phyloP scores from a whole-genome alignment of 1,139 yeast species.

The Debaryomyces coudertii region DNA sequence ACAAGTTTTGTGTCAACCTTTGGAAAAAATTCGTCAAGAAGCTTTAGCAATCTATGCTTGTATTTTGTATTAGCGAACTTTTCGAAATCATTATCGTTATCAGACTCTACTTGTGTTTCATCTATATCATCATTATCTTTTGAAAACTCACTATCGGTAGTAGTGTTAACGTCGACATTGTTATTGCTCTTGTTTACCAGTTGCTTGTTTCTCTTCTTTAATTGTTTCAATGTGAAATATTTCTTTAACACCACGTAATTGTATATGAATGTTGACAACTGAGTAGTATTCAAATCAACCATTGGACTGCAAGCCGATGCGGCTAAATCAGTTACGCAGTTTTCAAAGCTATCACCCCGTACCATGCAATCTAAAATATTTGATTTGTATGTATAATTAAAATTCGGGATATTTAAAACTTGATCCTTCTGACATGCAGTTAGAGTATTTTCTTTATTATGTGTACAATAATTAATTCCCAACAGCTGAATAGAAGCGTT shows the following conservation, averaged over 20 bases:
- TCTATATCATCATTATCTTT: conserved; percentile 15
- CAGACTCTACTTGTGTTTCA: conserved; percentile 25
- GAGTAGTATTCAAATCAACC: conserved; percentile 51
- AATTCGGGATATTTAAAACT: conserved; percentile 54
- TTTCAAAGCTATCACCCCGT: conserved; percentile 38
- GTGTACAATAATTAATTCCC: conserved; percentile 33
- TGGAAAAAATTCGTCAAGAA: conserved; percentile 50
- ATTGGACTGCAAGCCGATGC: conserved; percentile 53
- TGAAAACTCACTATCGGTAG: neutral
- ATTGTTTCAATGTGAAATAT: conserved; percentile 30
- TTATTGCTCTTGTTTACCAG: neutral
- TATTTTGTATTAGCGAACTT: neutral
- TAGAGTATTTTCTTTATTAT: conserved; percentile 17
- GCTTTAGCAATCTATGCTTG: conserved; percentile 15
- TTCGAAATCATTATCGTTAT: conserved; percentile 11
- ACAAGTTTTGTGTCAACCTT: conserved; percentile 43
- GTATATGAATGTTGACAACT: conserved; percentile 43
- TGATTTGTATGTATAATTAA: conserved; percentile 56
- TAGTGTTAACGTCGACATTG: conserved; percentile 10
- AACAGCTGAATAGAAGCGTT: conserved; percentile 49
- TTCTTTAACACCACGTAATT: conserved; percentile 38
- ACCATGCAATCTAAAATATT: conserved; percentile 48
- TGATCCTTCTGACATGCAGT: conserved; percentile 33
- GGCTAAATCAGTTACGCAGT: conserved; percentile 41
- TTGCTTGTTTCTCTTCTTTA: conserved; percentile 18